Conservation (phyloP, 352 stramenopile species). For the Phytophthora nicotianae region DNA sequence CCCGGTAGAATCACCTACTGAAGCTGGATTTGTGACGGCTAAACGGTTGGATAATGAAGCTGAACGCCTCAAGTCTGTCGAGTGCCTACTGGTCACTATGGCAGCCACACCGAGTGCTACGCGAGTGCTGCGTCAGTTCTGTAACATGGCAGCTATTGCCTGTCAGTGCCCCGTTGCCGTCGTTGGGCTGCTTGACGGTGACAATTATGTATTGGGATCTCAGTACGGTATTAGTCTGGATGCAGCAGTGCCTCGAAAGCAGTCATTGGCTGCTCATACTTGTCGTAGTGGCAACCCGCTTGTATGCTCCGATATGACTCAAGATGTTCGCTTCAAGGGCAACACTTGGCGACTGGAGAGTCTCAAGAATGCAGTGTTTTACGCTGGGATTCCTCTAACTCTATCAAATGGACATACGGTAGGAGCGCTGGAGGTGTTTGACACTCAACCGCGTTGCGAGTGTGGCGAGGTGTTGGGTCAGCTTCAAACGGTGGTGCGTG, state of each 20-base stretch:
- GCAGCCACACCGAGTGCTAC: constrained; percentile 43
- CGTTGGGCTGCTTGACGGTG: constrained; percentile 63
- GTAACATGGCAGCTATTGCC: constrained; percentile 79
- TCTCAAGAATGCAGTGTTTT: constrained; percentile 60
- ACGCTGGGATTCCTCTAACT: constrained; percentile 80
- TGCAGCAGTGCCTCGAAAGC: constrained; percentile 38
- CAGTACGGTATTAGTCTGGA: constrained; percentile 41
- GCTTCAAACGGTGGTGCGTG: constrained; percentile 75
- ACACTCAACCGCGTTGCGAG: constrained; percentile 50
- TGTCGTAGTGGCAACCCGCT: constrained; percentile 65
- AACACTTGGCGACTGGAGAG: constrained; percentile 65
- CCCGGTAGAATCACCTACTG: constrained; percentile 30
- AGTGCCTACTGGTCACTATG: constrained; percentile 48
- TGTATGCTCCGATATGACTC: constrained; percentile 67
- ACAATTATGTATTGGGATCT: constrained; percentile 61
- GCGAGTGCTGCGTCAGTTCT: constrained; percentile 68
- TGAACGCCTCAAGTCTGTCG: constrained; percentile 53
- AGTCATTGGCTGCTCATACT: constrained; percentile 69
- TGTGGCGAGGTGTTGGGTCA: constrained; percentile 71
- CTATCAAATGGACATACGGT: constrained; percentile 75
- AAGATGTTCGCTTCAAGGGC: constrained; percentile 66
- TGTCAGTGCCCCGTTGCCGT: constrained; percentile 69
- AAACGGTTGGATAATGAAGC: constrained; percentile 61
- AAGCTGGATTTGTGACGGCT: constrained; percentile 44
- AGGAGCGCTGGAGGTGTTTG: constrained; percentile 75